Base-by-base conservation (phyloP, 768 basidiomycete species). In the Albatrellus ellisii region DNA sequence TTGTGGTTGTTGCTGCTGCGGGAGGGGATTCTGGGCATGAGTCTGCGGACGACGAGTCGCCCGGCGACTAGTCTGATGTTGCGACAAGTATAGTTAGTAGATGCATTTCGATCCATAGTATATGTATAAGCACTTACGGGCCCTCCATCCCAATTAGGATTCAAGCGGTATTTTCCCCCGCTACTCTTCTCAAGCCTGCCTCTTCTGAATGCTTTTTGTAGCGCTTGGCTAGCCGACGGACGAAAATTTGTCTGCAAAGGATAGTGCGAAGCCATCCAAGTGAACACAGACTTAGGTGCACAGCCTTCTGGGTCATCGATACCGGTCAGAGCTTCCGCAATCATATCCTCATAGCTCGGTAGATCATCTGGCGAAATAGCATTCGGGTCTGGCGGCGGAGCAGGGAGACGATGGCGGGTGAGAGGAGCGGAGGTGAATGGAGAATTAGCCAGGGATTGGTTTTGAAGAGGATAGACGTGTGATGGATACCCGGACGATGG, bases 341-440 rank as follows among this genome's bases (percentile, higher is more conserved):
- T 83, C 88, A 91, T 91, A 47, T 90, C 87, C 54, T 91, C 87
- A 44, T 91, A 91, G 48, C 80, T 83, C 6, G 87, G 87, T 37
- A 90, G 66, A 51, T 86, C 73, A n/a, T 69, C 70, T 0, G 57
- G 9, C 15, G 40, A 22, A 41, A 41, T 39, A 39, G 54, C 44
- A 18, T 46, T 58, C 6, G 49, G 51, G 32, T 49, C 56, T 2
- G 56, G 51, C 18, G 55, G 55, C 15, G 53, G 39, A 4, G 56
- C 31, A 14, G 46, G 1, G 10, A 46, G 38, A 3, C 33, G 45
- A 15, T 46, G 47, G 10, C 39, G 52, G 24, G 44, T 36, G 37
- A 51, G 39, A 29, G 52, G 49, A 39, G 44, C 26, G 28, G 45
- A 39, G 24, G 46, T 26, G 56, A 46, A 26, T 48, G 51, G 48